These are phyloP conservation scores for Exidia glandulosa DNA, from an alignment of 768 basidiomycete species.

Conservation along the genomic window DNA sequence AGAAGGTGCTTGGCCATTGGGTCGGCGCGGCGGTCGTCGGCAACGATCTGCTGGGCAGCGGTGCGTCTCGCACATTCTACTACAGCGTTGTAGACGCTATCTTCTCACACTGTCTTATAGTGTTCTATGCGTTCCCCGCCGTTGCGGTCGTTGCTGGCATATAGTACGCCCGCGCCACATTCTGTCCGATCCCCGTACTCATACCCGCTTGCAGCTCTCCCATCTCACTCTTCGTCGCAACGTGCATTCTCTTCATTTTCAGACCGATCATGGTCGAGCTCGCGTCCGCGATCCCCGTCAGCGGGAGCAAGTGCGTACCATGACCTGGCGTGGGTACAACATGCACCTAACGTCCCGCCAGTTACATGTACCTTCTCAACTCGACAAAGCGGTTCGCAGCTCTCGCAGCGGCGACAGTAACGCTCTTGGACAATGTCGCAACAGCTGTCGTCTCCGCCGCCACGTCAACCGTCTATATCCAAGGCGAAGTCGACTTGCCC, in stretches of 20 bases:
- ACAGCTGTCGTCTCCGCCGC: slow-evolving; percentile 65
- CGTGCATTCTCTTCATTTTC: slow-evolving; percentile 55
- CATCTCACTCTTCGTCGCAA: slow-evolving; percentile 53
- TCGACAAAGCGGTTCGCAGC: slow-evolving; percentile 49
- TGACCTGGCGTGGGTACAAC: not conserved
- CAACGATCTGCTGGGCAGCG: slow-evolving; percentile 52
- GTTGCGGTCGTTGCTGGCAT: slow-evolving; percentile 49
- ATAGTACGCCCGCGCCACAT: slow-evolving; percentile 34
- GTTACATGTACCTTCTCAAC: slow-evolving; percentile 22
- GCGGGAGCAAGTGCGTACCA: slow-evolving; percentile 63
- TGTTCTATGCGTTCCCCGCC: slow-evolving; percentile 60
- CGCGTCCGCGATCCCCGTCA: slow-evolving; percentile 55
- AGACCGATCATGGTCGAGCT: slow-evolving; percentile 67
- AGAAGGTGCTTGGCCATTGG: slow-evolving; percentile 46
- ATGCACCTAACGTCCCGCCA: not conserved
- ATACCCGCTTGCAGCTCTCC: slow-evolving; percentile 40
- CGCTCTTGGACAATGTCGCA: slow-evolving; percentile 61
- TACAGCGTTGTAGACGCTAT: too few relatives aligned
- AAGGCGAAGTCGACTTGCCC: slow-evolving; percentile 48
- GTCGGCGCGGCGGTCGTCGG: slow-evolving; percentile 57
- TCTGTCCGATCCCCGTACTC: not conserved
- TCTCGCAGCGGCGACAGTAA: slow-evolving; percentile 50
- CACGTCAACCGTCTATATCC: slow-evolving; percentile 56
- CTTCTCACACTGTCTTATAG: slow-evolving; percentile 8
- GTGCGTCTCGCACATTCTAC: not conserved